Base-by-base conservation (phyloP, 176 grass and related monocot species). In the Alopecurus myosuroides region DNA sequence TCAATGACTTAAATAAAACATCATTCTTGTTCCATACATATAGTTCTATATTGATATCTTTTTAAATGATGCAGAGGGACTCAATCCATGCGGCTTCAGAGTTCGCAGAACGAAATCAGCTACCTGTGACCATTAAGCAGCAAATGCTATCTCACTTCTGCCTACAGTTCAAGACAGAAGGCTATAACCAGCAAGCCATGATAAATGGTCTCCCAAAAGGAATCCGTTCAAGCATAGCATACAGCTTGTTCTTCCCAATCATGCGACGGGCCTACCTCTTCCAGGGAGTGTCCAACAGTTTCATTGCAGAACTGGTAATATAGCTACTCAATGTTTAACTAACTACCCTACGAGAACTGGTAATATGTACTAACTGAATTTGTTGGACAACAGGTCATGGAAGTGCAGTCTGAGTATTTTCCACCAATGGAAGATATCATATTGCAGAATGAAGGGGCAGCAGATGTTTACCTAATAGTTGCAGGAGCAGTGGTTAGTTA, bases 121-220 rank as follows among this genome's bases (percentile, higher is more conserved):
- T 99, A 76, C 91, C 97, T 11, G 70, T 87, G 70, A 84, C 66
- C 64, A 94, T 91, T 81, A 92, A 92, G 76, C 81, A 89, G 85
- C 91, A 99, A 83, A 89, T 99, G 91, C 37, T 96, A 49, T 96
- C 91, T 67, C 97, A 99, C 53, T 92, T 99, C 86, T 94, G 85
- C 87, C 78, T 99, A 90, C 89, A 85, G 70, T 99, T 96, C 89
- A 99, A 88, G 77, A 96, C 97, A 84, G 97, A 96, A 79, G 93
- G 75, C 42, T 88, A 94, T 40, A 90, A 89, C 78, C 91, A 96
- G 90, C 89, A 96, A 80, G 50, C 88, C 74, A 92, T 91, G 82
- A 63, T 99, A 83, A 91, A 91, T 77, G 70, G 82, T 48, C 91
- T 99, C 1, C 94, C 97, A 48, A 99, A 96, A 85, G 97, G 93